These are phyloP conservation scores for Heliocybe sulcata DNA, from an alignment of 1,284 basidiomycete genomes.

Conservation along the genomic window DNA sequence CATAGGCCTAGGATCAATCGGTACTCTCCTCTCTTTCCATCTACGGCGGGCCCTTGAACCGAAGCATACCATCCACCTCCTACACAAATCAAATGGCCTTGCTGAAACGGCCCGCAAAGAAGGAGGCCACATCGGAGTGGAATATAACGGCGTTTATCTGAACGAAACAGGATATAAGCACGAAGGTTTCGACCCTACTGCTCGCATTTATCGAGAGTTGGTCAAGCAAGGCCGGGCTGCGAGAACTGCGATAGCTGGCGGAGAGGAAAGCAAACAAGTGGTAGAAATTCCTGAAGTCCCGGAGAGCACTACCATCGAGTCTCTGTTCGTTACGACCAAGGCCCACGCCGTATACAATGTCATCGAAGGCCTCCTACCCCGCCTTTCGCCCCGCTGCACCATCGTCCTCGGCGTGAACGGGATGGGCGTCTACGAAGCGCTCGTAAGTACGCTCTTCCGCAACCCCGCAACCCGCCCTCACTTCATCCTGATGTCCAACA, in stretches of 20 bases:
- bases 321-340: conserved; percentile 82
- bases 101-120: conserved; percentile 22
- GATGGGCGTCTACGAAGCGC: conserved; percentile 83
- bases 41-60: conserved; percentile 53
- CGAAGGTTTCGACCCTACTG: conserved; percentile 32
- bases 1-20: conserved; percentile 75
- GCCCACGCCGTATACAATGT: conserved; percentile 59
- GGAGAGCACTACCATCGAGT: conserved; percentile 36
- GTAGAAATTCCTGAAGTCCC: background rate
- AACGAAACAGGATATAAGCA: conserved; percentile 35
- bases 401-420: conserved; percentile 91
- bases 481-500: conserved; percentile 81
- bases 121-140: conserved; percentile 34
- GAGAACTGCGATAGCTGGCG: background rate
- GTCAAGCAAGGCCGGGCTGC: background rate
- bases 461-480: conserved; percentile 72
- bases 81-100: conserved; percentile 43
- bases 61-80: conserved; percentile 56
- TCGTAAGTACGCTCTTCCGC: conserved; percentile 66
- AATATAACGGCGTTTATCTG: conserved; percentile 36
- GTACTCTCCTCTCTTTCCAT: conserved; percentile 75
- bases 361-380: conserved; percentile 52
- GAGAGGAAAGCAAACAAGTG: background rate
- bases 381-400: conserved; percentile 66
- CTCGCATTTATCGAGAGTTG: conserved; percentile 1